Percentiles rank a stretch among this genome's conserved stretches.
Evolutionary conservation across 768 basidiomycete genomes (phyloP).

Genomic region (Trametes elegans): DNA sequence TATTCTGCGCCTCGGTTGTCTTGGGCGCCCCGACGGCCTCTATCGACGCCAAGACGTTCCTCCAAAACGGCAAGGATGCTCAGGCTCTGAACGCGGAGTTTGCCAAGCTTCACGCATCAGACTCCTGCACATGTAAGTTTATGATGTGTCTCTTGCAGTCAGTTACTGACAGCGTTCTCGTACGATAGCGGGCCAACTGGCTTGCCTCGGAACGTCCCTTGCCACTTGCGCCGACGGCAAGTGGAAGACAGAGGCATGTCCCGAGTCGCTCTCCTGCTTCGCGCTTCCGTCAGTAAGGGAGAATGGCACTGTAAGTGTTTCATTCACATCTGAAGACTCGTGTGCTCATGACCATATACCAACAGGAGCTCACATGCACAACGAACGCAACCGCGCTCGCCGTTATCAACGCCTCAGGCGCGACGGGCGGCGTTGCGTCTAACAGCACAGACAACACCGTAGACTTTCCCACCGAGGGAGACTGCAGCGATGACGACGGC

Average conservation of each 20-base stretch:
- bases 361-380: slow-evolving; percentile 52
- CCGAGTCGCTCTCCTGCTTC: slow-evolving; percentile 43
- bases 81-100: slow-evolving; percentile 52
- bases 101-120: slow-evolving; percentile 36
- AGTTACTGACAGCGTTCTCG: slow-evolving; percentile 38
- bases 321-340: not conserved
- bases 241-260: slow-evolving; percentile 42
- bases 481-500: slow-evolving; percentile 11
- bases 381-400: slow-evolving; percentile 45
- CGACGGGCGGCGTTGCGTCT: slow-evolving; percentile 39
- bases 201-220: slow-evolving; percentile 42
- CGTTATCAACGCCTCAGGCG: slow-evolving; percentile 47
- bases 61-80: slow-evolving; percentile 48
- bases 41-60: slow-evolving; percentile 41
- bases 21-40: slow-evolving; percentile 20
- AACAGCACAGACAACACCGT: slow-evolving; percentile 23
- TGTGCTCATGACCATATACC: no score
- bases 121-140: slow-evolving; percentile 45
- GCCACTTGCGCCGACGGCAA: slow-evolving; percentile 41
- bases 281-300: slow-evolving; percentile 45
- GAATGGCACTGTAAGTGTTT: slow-evolving; percentile 43
- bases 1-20: not conserved
- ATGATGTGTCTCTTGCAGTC: not conserved
- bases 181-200: no score
- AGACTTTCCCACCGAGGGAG: slow-evolving; percentile 22